A percentile compares a stretch with the other conserved stretches of the same genome.
Evolutionary conservation across 2,329 filamentous ascomycete genomes (phyloP).

Genomic region (Trichoderma sp.): DNA sequence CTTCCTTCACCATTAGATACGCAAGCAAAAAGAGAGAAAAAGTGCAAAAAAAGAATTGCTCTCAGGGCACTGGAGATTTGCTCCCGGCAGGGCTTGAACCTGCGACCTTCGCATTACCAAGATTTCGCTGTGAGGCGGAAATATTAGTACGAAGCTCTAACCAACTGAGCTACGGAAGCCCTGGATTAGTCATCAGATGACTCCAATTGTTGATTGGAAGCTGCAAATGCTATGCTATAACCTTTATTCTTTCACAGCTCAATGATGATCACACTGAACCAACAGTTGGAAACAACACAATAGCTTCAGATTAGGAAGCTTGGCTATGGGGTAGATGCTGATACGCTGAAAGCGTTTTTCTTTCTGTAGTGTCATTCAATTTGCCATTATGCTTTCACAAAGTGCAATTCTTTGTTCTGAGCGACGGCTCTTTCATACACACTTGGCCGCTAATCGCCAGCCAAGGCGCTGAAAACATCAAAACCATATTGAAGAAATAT

Average conservation of each 20-base stretch:
- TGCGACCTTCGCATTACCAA: slow-evolving; percentile 23
- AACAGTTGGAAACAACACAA: too few species aligned
- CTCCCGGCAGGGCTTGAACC: slow-evolving; percentile 25
- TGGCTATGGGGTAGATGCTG: too few species aligned
- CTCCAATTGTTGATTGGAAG: not conserved
- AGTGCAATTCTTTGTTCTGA: too few species aligned
- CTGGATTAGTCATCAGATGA: not conserved
- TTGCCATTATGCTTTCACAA: too few species aligned
- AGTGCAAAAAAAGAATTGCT: slow-evolving; percentile 12
- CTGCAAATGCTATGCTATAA: not conserved
- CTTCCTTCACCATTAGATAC: not conserved
- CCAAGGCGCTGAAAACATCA: not conserved
- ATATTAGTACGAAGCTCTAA: slow-evolving; percentile 22
- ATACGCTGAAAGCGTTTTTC: too few species aligned
- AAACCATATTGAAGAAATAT: not conserved
- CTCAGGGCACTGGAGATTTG: slow-evolving; percentile 6
- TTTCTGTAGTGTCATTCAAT: too few species aligned
- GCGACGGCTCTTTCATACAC: too few species aligned
- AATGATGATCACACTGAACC: too few species aligned
- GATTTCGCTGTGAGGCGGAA: not conserved
- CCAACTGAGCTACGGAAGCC: slow-evolving; percentile 22
- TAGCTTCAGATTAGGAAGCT: too few species aligned
- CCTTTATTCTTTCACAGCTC: too few species aligned
- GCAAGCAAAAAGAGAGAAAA: not conserved
- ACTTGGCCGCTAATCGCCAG: too few species aligned